phyloP scores from a whole-genome alignment of 2,329 filamentous ascomycete species.

The Diaporthe citriasiana region DNA sequence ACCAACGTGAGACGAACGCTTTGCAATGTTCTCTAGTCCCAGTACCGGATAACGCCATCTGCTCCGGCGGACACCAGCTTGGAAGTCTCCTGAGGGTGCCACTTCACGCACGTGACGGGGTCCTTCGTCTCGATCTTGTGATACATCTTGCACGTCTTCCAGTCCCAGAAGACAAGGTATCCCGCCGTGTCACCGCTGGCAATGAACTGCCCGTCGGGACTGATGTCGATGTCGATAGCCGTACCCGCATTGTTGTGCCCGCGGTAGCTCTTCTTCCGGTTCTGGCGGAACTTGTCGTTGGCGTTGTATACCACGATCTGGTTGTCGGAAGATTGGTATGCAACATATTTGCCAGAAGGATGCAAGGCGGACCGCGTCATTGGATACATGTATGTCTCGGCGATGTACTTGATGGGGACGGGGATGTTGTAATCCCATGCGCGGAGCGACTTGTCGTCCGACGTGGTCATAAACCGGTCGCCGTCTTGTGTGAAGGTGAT shows the following conservation, averaged over 20 bases:
- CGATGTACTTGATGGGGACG: constrained; percentile 98
- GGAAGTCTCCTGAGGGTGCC: constrained; percentile 97
- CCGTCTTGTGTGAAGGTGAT: constrained; percentile 96
- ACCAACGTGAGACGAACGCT: neutral
- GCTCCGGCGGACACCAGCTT: constrained; percentile 93
- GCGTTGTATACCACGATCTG: constrained; percentile 96
- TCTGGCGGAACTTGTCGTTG: constrained; percentile 96
- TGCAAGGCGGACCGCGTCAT: constrained; percentile 89
- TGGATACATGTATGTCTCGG: constrained; percentile 97
- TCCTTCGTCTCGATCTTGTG: constrained; percentile 93
- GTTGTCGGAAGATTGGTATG: constrained; percentile 94
- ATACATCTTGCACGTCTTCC: constrained; percentile 99
- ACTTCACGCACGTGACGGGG: constrained; percentile 87
- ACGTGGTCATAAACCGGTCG: constrained; percentile 96
- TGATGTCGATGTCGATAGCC: constrained; percentile 89
- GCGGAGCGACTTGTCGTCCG: constrained; percentile 94
- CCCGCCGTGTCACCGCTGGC: constrained; percentile 89
- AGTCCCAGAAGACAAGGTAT: constrained; percentile 97
- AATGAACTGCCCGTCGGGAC: constrained; percentile 92
- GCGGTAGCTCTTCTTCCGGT: constrained; percentile 95
- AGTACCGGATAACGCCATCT: constrained; percentile 91
- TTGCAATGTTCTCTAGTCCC: constrained; percentile 74
- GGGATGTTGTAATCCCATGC: constrained; percentile 99
- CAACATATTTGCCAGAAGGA: constrained; percentile 92
- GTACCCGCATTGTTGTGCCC: constrained; percentile 97